phyloP scores from a whole-genome alignment of 768 basidiomycete species.

The button mushroom (Agaricus bisporus) region DNA sequence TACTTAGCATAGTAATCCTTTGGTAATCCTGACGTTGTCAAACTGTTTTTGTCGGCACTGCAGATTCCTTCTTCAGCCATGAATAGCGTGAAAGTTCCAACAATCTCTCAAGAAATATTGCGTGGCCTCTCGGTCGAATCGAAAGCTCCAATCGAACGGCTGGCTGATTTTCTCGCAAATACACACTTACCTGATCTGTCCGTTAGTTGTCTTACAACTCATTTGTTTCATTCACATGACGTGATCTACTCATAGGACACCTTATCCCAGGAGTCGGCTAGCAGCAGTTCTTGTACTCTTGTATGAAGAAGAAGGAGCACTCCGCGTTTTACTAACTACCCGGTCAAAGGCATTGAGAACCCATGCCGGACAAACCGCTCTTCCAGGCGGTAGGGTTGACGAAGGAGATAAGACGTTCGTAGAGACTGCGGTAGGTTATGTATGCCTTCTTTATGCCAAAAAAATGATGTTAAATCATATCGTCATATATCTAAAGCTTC shows the following conservation, averaged over 20 bases:
- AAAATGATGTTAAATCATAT: neutral
- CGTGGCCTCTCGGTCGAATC: constrained; percentile 22
- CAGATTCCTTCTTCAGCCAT: neutral
- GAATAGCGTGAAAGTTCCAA: constrained; percentile 2
- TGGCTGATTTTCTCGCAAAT: constrained; percentile 1
- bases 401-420: constrained; percentile 54
- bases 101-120: constrained; percentile 16
- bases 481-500: constrained; percentile 37
- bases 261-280: constrained; percentile 35
- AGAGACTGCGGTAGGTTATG: constrained; percentile 64
- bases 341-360: constrained; percentile 70
- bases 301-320: constrained; percentile 59
- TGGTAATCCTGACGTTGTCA: neutral
- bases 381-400: constrained; percentile 79
- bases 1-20: neutral
- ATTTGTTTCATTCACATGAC: constrained; percentile 8
- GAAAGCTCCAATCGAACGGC: constrained; percentile 8
- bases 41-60: neutral
- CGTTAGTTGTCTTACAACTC: constrained; percentile 26
- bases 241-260: constrained; percentile 20
- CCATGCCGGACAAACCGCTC: constrained; percentile 76
- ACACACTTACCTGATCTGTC: constrained; percentile 31
- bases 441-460: neutral
- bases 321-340: constrained; percentile 82
- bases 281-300: constrained; percentile 79